Conservation (phyloP, 2,329 filamentous ascomycete genomes). For the Pyrenochaeta sp. region DNA sequence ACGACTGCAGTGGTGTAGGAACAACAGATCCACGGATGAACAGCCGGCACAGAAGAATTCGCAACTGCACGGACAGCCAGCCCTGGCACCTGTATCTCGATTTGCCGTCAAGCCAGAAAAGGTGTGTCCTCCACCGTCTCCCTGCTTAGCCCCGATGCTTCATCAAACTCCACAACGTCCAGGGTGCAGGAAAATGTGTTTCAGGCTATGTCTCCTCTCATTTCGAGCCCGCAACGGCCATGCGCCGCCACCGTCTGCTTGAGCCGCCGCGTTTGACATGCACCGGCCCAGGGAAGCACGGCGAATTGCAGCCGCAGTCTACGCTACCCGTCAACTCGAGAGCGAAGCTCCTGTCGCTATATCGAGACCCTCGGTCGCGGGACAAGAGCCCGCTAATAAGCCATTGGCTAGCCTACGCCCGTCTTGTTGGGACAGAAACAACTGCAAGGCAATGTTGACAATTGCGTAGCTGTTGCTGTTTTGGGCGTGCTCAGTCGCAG, state of each 20-base stretch:
- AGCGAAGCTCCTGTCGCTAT: background rate
- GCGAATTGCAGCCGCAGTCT: conserved; percentile 4
- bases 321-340: background rate
- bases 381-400: background rate
- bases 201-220: conserved; percentile 17
- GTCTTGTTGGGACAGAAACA: background rate
- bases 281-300: conserved; percentile 1
- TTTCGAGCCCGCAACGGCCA: conserved; percentile 12
- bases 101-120: background rate
- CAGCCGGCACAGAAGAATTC: conserved; percentile 1
- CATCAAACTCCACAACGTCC: conserved; percentile 8
- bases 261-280: conserved; percentile 17
- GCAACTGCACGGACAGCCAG: conserved; percentile 10
- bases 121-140: background rate
- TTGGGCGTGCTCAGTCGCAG: conserved; percentile 7
- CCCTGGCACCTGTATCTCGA: background rate
- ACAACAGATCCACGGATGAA: background rate
- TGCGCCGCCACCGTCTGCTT: conserved; percentile 5
- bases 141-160: conserved; percentile 4
- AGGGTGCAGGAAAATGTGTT: conserved; percentile 8
- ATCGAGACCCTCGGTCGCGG: background rate
- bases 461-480: conserved; percentile 3
- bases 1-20: background rate
- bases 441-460: background rate
- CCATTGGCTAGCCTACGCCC: background rate